These are phyloP conservation scores for Anaeromyces robustus DNA, from an alignment of 192 early-diverging fungal genomes.

Conservation along the genomic window DNA sequence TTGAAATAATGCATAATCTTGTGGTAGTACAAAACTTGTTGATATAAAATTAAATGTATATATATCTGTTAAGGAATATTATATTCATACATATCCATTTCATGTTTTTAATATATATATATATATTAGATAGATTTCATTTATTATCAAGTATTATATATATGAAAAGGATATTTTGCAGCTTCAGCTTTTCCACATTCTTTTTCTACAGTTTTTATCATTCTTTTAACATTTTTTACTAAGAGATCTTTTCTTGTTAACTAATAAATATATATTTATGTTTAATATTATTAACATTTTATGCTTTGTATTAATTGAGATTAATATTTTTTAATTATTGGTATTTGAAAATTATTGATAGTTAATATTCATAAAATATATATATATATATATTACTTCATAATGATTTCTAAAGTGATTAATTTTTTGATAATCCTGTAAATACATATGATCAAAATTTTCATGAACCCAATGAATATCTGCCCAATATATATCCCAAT, in stretches of 20 bases:
- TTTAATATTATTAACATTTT: no score
- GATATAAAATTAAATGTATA: conserved; percentile 32
- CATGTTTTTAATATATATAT: no score
- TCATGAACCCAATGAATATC: conserved; percentile 56
- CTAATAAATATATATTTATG: conserved; percentile 5
- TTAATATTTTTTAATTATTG: no score
- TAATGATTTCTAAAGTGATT: conserved; percentile 54
- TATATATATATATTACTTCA: conserved; percentile 17
- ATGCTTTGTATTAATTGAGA: no score
- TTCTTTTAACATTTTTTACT: conserved; percentile 49
- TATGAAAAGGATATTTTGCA: conserved; percentile 9
- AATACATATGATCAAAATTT: conserved; percentile 44
- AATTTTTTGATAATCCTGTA: conserved; percentile 36
- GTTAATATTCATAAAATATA: no score
- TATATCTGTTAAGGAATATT: background rate
- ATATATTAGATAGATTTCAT: no score
- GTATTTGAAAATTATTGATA: no score
- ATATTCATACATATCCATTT: no score
- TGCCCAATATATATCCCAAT: conserved; percentile 50
- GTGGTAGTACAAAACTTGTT: conserved; percentile 36
- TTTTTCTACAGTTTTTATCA: conserved; percentile 46
- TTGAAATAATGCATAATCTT: conserved; percentile 45
- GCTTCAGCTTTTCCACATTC: conserved; percentile 37
- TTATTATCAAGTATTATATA: no score
- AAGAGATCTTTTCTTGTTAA: conserved; percentile 47